Conservation (phyloP, 78 protist species). For the Chrysochromulina parva region DNA sequence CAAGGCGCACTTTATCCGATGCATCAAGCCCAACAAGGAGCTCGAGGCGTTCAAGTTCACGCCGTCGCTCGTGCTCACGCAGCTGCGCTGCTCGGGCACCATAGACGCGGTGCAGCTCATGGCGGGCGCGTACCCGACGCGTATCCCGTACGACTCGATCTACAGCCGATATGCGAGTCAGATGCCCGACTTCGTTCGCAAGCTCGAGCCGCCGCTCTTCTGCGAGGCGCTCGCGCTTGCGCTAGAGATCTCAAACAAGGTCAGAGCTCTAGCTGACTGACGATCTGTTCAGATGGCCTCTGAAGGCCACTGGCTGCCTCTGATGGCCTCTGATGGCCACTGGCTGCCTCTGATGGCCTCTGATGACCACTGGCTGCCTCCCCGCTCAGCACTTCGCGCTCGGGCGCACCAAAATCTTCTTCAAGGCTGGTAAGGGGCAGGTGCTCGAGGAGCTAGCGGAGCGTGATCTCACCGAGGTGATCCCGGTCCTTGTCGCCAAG, state of each 20-base stretch:
- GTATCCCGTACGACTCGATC: neutral
- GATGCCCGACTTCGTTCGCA: neutral
- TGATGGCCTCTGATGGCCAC: too few species aligned
- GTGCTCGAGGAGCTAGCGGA: neutral
- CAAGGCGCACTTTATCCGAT: conserved; percentile 34
- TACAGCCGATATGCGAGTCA: neutral
- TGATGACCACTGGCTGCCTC: too few species aligned
- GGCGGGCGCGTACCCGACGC: neutral
- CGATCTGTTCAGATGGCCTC: too few species aligned
- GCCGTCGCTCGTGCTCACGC: neutral
- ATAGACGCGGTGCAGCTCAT: neutral
- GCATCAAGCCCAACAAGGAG: conserved; percentile 17
- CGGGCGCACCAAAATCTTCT: neutral
- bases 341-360: too few species aligned
- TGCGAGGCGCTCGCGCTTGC: conserved; percentile 13
- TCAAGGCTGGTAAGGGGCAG: neutral
- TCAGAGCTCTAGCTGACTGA: too few species aligned
- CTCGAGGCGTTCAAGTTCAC: neutral
- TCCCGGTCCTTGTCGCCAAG: too few species aligned
- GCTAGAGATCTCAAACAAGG: neutral
- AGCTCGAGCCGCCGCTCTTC: neutral
- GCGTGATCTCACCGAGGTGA: neutral
- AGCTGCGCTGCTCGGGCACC: conserved; percentile 6
- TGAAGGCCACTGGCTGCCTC: too few species aligned
- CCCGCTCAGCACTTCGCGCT: neutral